A percentile compares a stretch with the other conserved stretches of the same genome.
Evolutionary conservation across 148 eudicot genomes (phyloP).

Genomic region (Silene uniflora): DNA sequence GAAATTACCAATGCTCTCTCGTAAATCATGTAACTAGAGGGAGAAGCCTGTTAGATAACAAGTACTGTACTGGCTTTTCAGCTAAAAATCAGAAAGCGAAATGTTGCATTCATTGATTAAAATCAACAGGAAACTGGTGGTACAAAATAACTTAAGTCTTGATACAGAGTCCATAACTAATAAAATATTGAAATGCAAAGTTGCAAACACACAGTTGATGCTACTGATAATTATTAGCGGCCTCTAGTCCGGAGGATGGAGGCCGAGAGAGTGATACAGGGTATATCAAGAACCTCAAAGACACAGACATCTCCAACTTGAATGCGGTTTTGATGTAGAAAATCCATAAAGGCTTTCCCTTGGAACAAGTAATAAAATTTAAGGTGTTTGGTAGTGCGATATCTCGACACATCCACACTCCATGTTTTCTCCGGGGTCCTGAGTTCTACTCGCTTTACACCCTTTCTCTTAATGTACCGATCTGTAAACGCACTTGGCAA

Average conservation of each 20-base stretch:
- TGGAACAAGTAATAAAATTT: background rate
- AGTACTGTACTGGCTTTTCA: too few relatives aligned
- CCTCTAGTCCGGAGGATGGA: background rate
- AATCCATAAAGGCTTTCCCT: background rate
- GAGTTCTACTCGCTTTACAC: background rate
- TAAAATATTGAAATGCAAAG: too few relatives aligned
- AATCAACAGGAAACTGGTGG: background rate
- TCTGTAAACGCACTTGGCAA: background rate
- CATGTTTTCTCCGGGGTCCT: slow-evolving; percentile 1
- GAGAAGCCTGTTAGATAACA: too few relatives aligned
- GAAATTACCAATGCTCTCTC: background rate
- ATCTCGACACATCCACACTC: background rate
- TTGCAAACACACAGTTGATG: too few relatives aligned
- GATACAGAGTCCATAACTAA: background rate
- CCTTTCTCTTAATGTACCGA: background rate
- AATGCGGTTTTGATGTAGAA: background rate
- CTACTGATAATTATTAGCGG: too few relatives aligned
- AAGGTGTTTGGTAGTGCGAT: too few relatives aligned
- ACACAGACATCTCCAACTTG: slow-evolving; percentile 9
- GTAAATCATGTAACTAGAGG: too few relatives aligned
- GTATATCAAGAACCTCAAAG: background rate
- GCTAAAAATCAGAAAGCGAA: background rate
- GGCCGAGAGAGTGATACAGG: background rate
- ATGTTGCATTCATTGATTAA: background rate
- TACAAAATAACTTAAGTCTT: background rate